Evolutionary conservation across 169 alveolate genomes (phyloP), one percentile per base, ranked within the genome.

Genomic region (Plasmodium adleri): DNA sequence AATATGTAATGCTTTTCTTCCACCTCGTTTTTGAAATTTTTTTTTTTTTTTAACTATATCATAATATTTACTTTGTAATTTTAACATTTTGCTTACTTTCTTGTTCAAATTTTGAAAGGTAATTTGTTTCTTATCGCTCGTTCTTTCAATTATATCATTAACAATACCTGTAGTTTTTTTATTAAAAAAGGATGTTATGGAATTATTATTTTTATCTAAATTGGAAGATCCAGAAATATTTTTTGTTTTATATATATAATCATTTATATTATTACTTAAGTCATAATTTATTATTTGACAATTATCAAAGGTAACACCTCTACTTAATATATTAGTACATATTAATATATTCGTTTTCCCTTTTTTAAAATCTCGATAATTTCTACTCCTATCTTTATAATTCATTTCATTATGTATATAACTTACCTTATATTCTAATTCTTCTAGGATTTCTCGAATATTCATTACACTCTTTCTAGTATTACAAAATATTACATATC

Each of bases 251-350:
- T 85, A 85, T 59, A 85, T 85, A 59, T 85, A 85, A 28, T 85
- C 92, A 85, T 85, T 85, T 45, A 85, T 85, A 60, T 85, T 85
- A 66, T 85, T 85, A 74, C 92, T 70, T 17, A 85, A 71, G 28
- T 85, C 92, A 54, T 71, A 85, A 20, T 85, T 85, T 22, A 85
- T 85, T 47, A 85, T 85, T 52, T 85, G 50, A 39, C 76, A 58
- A 71, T 85, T 85, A 9, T 85, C 87, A 66, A 85, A 85, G 2
- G 22, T 64, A 50, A 85, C 68, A 8, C 92, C 92, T 60, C 92
- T 85, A 64, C 92, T 85, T 3, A 85, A 22, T 50, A 85, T 71
- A 66, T 85, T 85, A n/a, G 92, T 85, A 63, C 92, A 85, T 24
- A 85, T 64, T 70, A 85, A 59, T 24, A 85, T 85, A 60, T 70